Conservation (phyloP, 1,139 yeast species). For the Arxiozyma telluris region DNA sequence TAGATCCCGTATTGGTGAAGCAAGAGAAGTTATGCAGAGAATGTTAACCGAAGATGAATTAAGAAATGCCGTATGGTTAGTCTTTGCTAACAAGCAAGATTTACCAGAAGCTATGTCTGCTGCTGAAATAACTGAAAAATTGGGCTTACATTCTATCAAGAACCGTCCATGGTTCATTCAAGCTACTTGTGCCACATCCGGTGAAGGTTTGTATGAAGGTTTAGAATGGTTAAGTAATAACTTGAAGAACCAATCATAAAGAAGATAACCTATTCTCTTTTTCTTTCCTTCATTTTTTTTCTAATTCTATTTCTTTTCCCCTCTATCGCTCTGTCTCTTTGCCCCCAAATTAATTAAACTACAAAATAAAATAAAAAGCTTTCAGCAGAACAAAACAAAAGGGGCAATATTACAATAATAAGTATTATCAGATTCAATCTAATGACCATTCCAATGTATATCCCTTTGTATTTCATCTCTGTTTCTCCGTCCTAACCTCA, state of each 20-base stretch:
- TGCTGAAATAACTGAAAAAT: conserved; percentile 77
- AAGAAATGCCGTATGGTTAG: conserved; percentile 81
- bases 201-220: conserved; percentile 88
- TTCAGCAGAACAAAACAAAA: neutral
- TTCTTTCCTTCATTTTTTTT: neutral
- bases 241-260: conserved; percentile 50
- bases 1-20: conserved; percentile 89
- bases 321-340: neutral
- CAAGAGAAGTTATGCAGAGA: conserved; percentile 88
- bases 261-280: too few relatives aligned
- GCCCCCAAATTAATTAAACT: neutral
- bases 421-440: neutral
- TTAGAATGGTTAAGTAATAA: conserved; percentile 84
- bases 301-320: too few relatives aligned
- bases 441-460: neutral
- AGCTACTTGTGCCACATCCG: conserved; percentile 84
- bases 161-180: conserved; percentile 89
- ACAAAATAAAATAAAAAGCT: neutral
- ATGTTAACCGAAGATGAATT: conserved; percentile 92
- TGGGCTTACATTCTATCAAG: conserved; percentile 75
- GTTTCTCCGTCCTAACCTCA: too few relatives aligned
- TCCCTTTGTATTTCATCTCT: neutral
- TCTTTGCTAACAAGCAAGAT: conserved; percentile 90
- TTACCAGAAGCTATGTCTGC: conserved; percentile 89
- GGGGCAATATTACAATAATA: neutral